Percentiles rank a stretch among this genome's conserved stretches.
These are phyloP conservation scores for Ensete glaucum DNA, from an alignment of 176 grass and related monocot genomes.

Conservation along the genomic window DNA sequence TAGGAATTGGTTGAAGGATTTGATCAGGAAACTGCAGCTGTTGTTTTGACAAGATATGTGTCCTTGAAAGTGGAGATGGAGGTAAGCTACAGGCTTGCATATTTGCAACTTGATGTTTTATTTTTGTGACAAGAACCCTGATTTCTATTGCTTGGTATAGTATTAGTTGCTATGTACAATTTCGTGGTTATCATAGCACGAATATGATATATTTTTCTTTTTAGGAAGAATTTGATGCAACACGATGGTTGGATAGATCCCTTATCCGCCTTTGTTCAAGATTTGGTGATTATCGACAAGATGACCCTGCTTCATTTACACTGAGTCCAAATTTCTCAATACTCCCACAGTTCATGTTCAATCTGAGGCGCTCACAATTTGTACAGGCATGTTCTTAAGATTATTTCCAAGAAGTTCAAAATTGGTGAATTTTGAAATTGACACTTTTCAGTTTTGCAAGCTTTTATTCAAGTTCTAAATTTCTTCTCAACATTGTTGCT, in stretches of 20 bases:
- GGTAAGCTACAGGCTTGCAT: slow-evolving; percentile 27
- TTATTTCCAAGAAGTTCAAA: neutral
- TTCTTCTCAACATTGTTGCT: slow-evolving; percentile 17
- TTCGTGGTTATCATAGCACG: neutral
- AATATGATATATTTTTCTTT: slow-evolving; percentile 19
- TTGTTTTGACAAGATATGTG: slow-evolving; percentile 83
- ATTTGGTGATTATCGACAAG: slow-evolving; percentile 93
- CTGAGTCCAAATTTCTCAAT: slow-evolving; percentile 86
- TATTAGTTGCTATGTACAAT: neutral
- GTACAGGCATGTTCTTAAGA: slow-evolving; percentile 57
- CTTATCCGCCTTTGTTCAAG: slow-evolving; percentile 84
- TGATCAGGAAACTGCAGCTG: slow-evolving; percentile 93
- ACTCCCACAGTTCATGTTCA: slow-evolving; percentile 98
- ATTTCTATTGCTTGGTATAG: neutral
- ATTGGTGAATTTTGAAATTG: neutral
- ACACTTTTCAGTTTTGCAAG: neutral
- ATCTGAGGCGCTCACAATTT: slow-evolving; percentile 87
- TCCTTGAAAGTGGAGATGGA: slow-evolving; percentile 99
- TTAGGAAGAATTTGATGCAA: slow-evolving; percentile 94
- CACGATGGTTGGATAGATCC: slow-evolving; percentile 89
- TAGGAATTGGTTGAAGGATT: slow-evolving; percentile 96
- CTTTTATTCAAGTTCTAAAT: slow-evolving; percentile 16
- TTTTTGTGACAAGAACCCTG: neutral
- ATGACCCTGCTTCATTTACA: slow-evolving; percentile 83
- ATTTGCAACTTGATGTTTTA: neutral